Evolutionary conservation across 768 basidiomycete genomes (phyloP).

Genomic region (Hortiboletus flavorubellus): DNA sequence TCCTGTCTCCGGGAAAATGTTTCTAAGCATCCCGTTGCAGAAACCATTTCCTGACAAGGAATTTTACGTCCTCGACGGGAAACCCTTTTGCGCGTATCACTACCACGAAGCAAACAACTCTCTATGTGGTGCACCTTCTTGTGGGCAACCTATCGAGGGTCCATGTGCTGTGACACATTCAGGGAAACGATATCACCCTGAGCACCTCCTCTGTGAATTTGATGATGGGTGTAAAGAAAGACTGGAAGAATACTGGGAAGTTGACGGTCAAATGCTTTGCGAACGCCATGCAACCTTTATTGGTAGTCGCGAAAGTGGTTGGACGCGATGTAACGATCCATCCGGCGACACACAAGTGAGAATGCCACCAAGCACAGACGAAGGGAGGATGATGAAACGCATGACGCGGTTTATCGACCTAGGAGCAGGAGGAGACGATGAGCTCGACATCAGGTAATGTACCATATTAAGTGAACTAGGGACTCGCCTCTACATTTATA

Average conservation of each 20-base stretch:
- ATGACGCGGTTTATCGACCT: slow-evolving; percentile 82
- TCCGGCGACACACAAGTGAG: slow-evolving; percentile 5
- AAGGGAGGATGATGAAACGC: slow-evolving; percentile 64
- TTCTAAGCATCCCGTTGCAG: slow-evolving; percentile 35
- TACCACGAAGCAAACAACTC: slow-evolving; percentile 92
- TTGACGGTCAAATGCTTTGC: slow-evolving; percentile 82
- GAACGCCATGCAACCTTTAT: slow-evolving; percentile 63
- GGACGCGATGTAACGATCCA: slow-evolving; percentile 18
- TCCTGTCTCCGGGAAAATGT: neutral
- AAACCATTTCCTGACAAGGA: slow-evolving; percentile 88
- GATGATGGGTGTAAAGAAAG: slow-evolving; percentile 50
- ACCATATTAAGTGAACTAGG: slow-evolving; percentile 14
- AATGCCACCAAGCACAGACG: slow-evolving; percentile 26
- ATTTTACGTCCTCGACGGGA: slow-evolving; percentile 90
- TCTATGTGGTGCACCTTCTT: slow-evolving; percentile 72
- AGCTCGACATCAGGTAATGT: slow-evolving; percentile 32
- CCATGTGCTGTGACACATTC: slow-evolving; percentile 85
- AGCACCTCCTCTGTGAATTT: slow-evolving; percentile 83
- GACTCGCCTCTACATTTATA: slow-evolving; percentile 15
- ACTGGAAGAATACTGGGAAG: slow-evolving; percentile 85
- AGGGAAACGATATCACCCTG: slow-evolving; percentile 82
- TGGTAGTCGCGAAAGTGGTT: slow-evolving; percentile 23
- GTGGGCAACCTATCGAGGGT: slow-evolving; percentile 90
- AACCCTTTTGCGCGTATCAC: slow-evolving; percentile 88
- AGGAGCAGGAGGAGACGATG: slow-evolving; percentile 29